These are phyloP conservation scores for Trypanosoma congolense DNA, from an alignment of 208 protist genomes.

Conservation along the genomic window DNA sequence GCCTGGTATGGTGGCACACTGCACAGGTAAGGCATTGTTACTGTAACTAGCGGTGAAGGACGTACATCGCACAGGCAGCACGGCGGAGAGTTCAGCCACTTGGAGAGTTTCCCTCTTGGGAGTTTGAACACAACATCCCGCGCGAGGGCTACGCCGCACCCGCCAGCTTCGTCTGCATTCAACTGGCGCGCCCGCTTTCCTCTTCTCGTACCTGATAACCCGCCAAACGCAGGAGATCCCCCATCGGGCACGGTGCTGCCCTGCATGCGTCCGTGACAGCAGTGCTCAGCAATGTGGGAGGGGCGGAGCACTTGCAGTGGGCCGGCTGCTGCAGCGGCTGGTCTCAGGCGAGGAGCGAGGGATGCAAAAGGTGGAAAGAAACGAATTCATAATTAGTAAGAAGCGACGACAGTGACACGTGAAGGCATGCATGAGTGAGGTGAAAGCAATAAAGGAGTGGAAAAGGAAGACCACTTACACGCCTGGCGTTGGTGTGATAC, in stretches of 20 bases:
- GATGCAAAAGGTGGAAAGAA: too few species aligned
- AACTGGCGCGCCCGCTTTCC: background rate
- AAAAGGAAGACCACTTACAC: too few species aligned
- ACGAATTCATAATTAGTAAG: too few species aligned
- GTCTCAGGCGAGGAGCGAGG: too few species aligned
- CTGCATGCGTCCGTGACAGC: background rate
- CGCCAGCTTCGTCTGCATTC: background rate
- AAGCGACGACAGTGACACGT: too few species aligned
- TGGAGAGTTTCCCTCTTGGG: background rate
- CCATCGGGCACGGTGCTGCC: background rate
- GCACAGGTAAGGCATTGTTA: background rate
- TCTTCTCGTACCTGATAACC: background rate
- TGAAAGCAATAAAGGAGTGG: too few species aligned
- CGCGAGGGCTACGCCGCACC: background rate
- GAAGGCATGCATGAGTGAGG: too few species aligned
- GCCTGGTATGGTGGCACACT: conserved; percentile 7
- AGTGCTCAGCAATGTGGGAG: too few species aligned
- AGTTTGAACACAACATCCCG: background rate
- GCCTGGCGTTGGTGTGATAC: too few species aligned
- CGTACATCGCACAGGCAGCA: conserved; percentile 1
- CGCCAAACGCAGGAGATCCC: background rate
- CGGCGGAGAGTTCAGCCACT: conserved; percentile 8
- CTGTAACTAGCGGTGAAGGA: background rate
- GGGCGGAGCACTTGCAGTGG: too few species aligned
- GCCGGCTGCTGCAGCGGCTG: too few species aligned